phyloP scores from a whole-genome alignment of 78 protist genomes.

The Monosiga brevicollis region DNA sequence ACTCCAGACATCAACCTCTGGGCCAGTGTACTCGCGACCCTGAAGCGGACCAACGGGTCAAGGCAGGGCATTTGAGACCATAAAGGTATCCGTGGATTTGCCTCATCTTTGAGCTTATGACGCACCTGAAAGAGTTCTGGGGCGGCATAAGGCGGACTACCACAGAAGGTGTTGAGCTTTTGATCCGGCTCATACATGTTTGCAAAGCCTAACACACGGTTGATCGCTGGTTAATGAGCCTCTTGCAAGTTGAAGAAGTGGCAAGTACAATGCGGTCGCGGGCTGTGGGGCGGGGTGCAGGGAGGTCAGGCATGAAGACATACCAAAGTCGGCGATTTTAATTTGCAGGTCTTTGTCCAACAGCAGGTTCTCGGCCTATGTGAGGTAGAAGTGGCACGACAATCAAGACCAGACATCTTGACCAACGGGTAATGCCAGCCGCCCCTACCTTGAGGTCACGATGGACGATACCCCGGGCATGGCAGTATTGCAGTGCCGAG shows the following conservation, averaged over 20 bases:
- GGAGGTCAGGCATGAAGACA: too few species aligned
- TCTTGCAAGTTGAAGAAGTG: too few species aligned
- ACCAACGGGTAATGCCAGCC: background rate
- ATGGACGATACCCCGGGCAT: conserved; percentile 19
- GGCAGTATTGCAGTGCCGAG: conserved; percentile 64
- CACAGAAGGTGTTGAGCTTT: conserved; percentile 71
- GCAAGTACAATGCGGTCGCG: too few species aligned
- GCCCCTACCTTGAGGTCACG: conserved; percentile 37
- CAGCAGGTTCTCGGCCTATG: conserved; percentile 71
- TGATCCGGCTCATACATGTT: conserved; percentile 52
- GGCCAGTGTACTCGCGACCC: background rate
- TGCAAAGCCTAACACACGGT: conserved; percentile 51
- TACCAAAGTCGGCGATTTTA: conserved; percentile 77
- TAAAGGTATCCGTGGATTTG: too few species aligned
- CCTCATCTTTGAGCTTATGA: too few species aligned
- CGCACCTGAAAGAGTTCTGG: conserved; percentile 64
- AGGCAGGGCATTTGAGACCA: too few species aligned
- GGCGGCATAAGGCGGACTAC: conserved; percentile 63
- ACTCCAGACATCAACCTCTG: conserved; percentile 78
- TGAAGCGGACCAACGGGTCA: too few species aligned
- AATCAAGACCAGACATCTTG: background rate
- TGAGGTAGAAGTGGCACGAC: background rate
- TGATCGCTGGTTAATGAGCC: too few species aligned
- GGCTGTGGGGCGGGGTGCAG: too few species aligned
- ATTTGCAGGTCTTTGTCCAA: conserved; percentile 71